phyloP scores from a whole-genome alignment of 805 yeast genomes.

The Metschnikowia baotianmanensis region DNA sequence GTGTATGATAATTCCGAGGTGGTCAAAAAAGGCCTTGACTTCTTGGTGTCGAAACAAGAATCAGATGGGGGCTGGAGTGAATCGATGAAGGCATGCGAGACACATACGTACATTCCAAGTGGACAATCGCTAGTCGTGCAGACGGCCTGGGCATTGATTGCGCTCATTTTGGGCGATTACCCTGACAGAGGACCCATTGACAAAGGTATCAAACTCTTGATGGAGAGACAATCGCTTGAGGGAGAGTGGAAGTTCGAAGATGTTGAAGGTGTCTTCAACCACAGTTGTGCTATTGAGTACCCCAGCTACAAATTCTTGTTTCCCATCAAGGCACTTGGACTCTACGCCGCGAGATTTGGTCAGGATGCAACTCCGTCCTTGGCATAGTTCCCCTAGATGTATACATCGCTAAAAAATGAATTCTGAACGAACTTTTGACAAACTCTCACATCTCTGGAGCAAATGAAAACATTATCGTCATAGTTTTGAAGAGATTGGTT shows the following conservation, averaged over 20 bases:
- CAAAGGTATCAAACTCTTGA: constrained; percentile 60
- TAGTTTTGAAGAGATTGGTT: too few relatives aligned
- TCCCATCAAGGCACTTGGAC: constrained; percentile 89
- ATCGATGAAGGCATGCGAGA: constrained; percentile 84
- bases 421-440: too few relatives aligned
- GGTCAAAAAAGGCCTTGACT: constrained; percentile 81
- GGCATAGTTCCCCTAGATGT: too few relatives aligned
- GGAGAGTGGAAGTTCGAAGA: constrained; percentile 89
- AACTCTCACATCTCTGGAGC: too few relatives aligned
- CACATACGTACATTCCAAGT: constrained; percentile 69
- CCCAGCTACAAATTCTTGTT: constrained; percentile 89
- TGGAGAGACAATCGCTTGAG: constrained; percentile 60
- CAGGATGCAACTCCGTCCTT: too few relatives aligned
- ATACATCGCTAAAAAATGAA: background rate
- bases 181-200: constrained; percentile 65
- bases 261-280: constrained; percentile 95
- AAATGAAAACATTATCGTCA: too few relatives aligned
- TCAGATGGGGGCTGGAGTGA: constrained; percentile 98
- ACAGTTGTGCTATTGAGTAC: constrained; percentile 86
- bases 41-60: constrained; percentile 69
- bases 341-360: constrained; percentile 44
- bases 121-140: constrained; percentile 73
- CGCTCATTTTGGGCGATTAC: constrained; percentile 73
- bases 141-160: constrained; percentile 90
- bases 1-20: constrained; percentile 57